These are phyloP conservation scores for Phlyctochytrium planicorne DNA, from an alignment of 192 early-diverging fungal genomes.

Conservation along the genomic window DNA sequence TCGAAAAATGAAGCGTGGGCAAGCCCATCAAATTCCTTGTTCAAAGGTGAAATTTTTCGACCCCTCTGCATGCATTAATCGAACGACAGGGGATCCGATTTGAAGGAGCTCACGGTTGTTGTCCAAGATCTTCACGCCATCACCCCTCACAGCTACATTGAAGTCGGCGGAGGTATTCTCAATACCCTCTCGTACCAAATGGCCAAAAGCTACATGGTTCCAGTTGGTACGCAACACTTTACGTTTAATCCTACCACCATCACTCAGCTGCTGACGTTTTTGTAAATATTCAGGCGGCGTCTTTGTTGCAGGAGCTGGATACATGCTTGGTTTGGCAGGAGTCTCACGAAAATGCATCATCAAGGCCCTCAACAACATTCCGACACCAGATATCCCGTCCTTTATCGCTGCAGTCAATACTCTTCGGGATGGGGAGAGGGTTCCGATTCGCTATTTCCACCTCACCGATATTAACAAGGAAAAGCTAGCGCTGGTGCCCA, in stretches of 20 bases:
- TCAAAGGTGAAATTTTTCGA: no score
- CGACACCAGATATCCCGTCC: slow-evolving; percentile 68
- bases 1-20: neutral
- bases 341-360: slow-evolving; percentile 35
- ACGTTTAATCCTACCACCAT: neutral
- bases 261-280: neutral
- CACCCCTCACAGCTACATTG: slow-evolving; percentile 78
- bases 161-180: slow-evolving; percentile 75
- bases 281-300: no score
- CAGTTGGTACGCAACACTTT: slow-evolving; percentile 14
- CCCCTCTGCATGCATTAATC: no score
- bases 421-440: slow-evolving; percentile 35
- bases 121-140: slow-evolving; percentile 44
- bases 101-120: slow-evolving; percentile 35
- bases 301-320: slow-evolving; percentile 37
- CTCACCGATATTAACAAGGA: slow-evolving; percentile 43
- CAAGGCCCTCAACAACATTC: slow-evolving; percentile 39
- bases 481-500: slow-evolving; percentile 34
- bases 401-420: slow-evolving; percentile 69
- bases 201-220: slow-evolving; percentile 39
- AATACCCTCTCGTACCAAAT: slow-evolving; percentile 54
- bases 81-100: slow-evolving; percentile 47
- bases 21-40: neutral
- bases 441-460: slow-evolving; percentile 36
- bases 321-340: slow-evolving; percentile 47